Base-by-base conservation (phyloP, 768 basidiomycete genomes). In the Lactarius tabidus region DNA sequence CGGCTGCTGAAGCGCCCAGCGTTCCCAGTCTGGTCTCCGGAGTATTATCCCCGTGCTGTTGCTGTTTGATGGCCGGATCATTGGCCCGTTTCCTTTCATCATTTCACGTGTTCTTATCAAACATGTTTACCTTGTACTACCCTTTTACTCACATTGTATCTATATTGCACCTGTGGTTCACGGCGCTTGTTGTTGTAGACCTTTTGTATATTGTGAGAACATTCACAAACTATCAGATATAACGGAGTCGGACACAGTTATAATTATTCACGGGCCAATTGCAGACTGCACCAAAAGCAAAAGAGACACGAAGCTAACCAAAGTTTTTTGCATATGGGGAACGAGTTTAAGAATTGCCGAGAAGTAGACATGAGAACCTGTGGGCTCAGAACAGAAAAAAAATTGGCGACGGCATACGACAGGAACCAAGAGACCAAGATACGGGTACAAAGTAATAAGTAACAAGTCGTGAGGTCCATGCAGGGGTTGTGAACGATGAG, bases 361-460 rank as follows among this genome's bases (percentile, higher is more conserved):
- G 35, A 48, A 36, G 33, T 23, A 20, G 33, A 39, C 28, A 33
- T 41, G 18, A 51, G 57, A 57, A 28, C 23, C 17, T 35, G 29
- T 29, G 26, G 20, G 28, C 33, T 33, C 33, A 12, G 51, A 63
- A 33, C 59, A 28, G 38, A 28, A 61, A 65, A 14, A 28, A 61
- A 65, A 14, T 51, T 60, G 54, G 20, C 54, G 26, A 65, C 45
- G 36, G 55, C 59, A 57, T 65, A 38, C 31, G 60, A 59, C 45
- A 43, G 48, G 59, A 61, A 48, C 55, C 54, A 61, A 61, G 60
- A 52, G 23, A 57, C 31, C 59, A 52, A 35, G n/a, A 38, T 57
- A 65, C 59, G 18, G 59, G 64, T 61, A 65, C 64, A 65, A 41
- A 51, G 51, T 61, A 61, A 65, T 65, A 61, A 65, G 55, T 48